A percentile compares a stretch with the other conserved stretches of the same genome.
Conservation (phyloP, 2,329 filamentous ascomycete species). For the Microcyclospora tardicrescens region DNA sequence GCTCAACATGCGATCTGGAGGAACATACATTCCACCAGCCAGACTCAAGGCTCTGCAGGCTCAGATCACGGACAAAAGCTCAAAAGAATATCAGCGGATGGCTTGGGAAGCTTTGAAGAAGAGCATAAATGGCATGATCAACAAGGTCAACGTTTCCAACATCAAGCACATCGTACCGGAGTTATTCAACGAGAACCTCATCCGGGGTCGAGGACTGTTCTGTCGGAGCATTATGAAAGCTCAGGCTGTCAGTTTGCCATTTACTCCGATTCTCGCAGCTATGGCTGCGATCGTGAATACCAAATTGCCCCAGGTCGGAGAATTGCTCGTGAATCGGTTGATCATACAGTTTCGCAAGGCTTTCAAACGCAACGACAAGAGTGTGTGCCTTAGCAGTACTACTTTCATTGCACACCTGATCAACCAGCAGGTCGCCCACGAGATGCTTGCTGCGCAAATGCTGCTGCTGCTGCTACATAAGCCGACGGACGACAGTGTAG, state of each 20-base stretch:
- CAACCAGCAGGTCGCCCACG: conserved; percentile 91
- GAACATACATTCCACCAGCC: conserved; percentile 91
- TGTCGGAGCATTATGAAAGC: conserved; percentile 98
- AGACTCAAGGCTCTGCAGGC: conserved; percentile 82
- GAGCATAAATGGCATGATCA: conserved; percentile 95
- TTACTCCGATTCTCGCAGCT: conserved; percentile 90
- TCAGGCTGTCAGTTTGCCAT: conserved; percentile 86
- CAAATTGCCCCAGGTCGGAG: conserved; percentile 87
- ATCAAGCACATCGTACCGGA: conserved; percentile 97
- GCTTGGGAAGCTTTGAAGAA: conserved; percentile 98
- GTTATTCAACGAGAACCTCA: conserved; percentile 84
- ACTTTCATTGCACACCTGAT: conserved; percentile 91
- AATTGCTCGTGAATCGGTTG: conserved; percentile 72
- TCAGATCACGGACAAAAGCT: conserved; percentile 91
- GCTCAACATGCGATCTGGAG: conserved; percentile 82
- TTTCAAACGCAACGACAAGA: conserved; percentile 93
- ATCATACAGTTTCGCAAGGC: conserved; percentile 90
- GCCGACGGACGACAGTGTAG: conserved; percentile 92
- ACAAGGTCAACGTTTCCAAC: conserved; percentile 96
- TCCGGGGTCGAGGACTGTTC: conserved; percentile 83
- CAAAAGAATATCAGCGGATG: conserved; percentile 97
- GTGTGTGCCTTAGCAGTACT: conserved; percentile 82
- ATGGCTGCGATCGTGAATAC: conserved; percentile 97
- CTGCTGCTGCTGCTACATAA: conserved; percentile 84
- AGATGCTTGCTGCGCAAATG: conserved; percentile 87